Conservation (phyloP, 352 stramenopile genomes). For the Phytopythium kandeliae region DNA sequence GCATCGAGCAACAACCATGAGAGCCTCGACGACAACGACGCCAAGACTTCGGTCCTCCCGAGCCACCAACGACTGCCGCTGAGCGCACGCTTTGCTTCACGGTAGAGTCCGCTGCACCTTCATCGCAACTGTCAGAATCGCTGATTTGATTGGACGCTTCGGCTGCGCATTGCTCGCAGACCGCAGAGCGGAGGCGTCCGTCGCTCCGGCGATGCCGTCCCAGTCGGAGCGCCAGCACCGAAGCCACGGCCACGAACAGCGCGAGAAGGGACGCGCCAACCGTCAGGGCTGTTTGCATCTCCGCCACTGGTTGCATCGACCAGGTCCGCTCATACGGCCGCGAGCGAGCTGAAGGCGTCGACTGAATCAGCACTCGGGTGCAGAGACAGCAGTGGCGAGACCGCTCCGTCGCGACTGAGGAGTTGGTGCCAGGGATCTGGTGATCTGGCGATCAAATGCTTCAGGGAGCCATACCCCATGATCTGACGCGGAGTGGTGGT, state of each 20-base stretch:
- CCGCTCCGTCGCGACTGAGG: background rate
- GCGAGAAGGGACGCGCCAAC: conserved; percentile 28
- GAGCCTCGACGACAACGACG: background rate
- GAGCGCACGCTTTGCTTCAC: background rate
- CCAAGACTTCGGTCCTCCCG: background rate
- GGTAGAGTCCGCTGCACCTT: background rate
- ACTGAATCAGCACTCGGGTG: background rate
- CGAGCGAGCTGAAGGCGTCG: background rate
- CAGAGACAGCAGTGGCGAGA: no score
- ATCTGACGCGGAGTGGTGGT: no score
- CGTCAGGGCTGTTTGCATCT: background rate
- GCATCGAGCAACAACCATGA: background rate
- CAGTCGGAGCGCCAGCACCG: background rate
- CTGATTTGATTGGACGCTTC: no score
- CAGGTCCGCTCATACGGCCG: background rate
- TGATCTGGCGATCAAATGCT: no score
- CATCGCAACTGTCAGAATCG: no score
- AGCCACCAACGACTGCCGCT: background rate
- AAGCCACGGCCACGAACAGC: conserved; percentile 52
- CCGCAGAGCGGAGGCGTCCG: conserved; percentile 48
- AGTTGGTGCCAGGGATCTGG: background rate
- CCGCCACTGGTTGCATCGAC: background rate
- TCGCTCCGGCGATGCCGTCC: conserved; percentile 12
- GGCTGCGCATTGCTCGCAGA: conserved; percentile 13
- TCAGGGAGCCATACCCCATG: no score